phyloP scores from a whole-genome alignment of 306 rosid species.

The Phaseolus lunatus region DNA sequence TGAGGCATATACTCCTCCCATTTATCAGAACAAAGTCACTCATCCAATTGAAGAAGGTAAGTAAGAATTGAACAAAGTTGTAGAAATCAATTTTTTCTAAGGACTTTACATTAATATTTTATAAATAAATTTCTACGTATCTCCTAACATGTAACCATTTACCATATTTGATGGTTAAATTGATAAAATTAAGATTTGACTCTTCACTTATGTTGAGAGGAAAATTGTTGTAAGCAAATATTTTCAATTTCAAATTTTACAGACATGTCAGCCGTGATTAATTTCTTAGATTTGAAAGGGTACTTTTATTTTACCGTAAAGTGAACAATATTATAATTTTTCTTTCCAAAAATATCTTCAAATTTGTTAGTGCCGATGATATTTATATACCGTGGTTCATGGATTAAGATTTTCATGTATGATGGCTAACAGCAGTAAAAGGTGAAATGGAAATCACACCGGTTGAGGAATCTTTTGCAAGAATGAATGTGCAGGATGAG shows the following conservation, averaged over 20 bases:
- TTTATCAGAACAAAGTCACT: conserved; percentile 50
- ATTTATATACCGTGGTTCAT: not conserved
- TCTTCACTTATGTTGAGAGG: too few relatives aligned
- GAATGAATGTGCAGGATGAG: conserved; percentile 54
- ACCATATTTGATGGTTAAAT: conserved; percentile 11
- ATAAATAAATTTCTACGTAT: too few relatives aligned
- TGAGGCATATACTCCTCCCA: conserved; percentile 34
- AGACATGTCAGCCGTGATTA: too few relatives aligned
- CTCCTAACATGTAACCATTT: not conserved
- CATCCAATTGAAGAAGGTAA: conserved; percentile 59
- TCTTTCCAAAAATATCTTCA: too few relatives aligned
- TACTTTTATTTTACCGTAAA: not conserved
- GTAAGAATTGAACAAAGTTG: not conserved
- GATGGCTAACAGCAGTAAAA: conserved; percentile 48
- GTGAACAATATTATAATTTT: not conserved
- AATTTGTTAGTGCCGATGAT: not conserved
- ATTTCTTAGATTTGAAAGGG: not conserved
- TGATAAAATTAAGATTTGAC: conserved; percentile 8
- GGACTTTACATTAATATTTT: not conserved
- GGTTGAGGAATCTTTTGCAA: conserved; percentile 50
- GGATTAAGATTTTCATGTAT: conserved; percentile 22
- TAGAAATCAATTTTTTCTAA: not conserved
- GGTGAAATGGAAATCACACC: conserved; percentile 49
- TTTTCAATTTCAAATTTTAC: too few relatives aligned
- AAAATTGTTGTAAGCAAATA: too few relatives aligned